phyloP scores from a whole-genome alignment of 1,284 basidiomycete species.

The Rhodotorula sp. region DNA sequence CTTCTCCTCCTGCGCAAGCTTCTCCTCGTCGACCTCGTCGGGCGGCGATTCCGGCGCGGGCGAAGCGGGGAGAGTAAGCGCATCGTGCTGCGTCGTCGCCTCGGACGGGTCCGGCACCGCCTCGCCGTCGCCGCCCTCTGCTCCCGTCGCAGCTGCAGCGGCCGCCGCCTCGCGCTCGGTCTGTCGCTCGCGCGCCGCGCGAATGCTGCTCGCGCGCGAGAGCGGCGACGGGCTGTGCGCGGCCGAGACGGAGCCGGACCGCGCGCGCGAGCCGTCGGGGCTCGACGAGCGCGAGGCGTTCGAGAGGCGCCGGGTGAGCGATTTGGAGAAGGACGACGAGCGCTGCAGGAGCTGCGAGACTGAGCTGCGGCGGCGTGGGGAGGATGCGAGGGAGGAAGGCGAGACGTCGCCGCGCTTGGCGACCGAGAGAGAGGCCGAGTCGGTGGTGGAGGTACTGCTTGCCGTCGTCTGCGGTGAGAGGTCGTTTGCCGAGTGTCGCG shows the following conservation, averaged over 20 bases:
- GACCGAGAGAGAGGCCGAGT: background rate
- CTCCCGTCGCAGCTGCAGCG: background rate
- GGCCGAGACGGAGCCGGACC: background rate
- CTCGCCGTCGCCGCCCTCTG: background rate
- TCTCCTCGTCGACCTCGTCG: background rate
- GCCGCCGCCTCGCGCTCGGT: background rate
- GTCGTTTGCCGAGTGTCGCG: background rate
- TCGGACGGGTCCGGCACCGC: background rate
- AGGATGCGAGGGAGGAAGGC: background rate
- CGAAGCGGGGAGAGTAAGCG: no score
- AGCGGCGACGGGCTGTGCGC: background rate
- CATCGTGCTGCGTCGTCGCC: background rate
- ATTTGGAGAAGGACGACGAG: slow-evolving; percentile 10
- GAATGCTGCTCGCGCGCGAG: slow-evolving; percentile 5
- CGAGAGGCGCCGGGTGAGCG: slow-evolving; percentile 9
- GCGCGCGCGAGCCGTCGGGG: background rate
- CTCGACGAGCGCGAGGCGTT: background rate
- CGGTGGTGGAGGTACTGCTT: background rate
- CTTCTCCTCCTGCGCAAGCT: slow-evolving; percentile 2
- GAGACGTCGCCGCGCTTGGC: background rate
- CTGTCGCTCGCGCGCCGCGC: background rate
- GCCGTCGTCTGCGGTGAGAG: background rate
- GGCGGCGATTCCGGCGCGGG: no score
- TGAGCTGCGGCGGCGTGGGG: slow-evolving; percentile 4
- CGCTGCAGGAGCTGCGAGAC: slow-evolving; percentile 9